Base-by-base conservation (phyloP, 257 asterid species). In the Ligustrum vulgare region DNA sequence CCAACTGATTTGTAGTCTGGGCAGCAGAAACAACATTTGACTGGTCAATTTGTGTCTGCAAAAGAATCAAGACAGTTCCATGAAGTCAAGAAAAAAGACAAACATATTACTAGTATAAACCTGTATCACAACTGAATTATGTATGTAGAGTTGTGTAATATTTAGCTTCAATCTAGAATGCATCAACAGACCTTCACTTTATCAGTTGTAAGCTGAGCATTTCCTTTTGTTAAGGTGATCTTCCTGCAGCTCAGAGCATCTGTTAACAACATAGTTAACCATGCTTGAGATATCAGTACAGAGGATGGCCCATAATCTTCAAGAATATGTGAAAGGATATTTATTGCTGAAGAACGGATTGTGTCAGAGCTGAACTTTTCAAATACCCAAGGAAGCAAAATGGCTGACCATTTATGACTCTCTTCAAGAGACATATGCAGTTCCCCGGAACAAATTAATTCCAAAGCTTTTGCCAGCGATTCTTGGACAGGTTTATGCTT, bases 251-350 rank as follows among this genome's bases (percentile, higher is more conserved):
- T 87, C 71, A 95, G 86, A 78, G 89, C 75, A 79, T 95, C 96
- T 20, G 86, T 82, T 54, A 95, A 83, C 83, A 93, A 83, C 73
- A 95, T 72, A 76, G 94, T 88, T 80, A 95, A 84, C 99, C 99
- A 95, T 82, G 94, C 99, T 85, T 95, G 99, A 84, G 99, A 93
- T 75, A 93, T 93, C 32, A 96, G 92, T 64, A 95, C 49, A 43
- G 97, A 85, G 37, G 97, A 93, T 72, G 98, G 98, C 71, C 99
- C 99, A 82, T 89, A 95, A 83, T 93, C 99, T 82, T 95, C 97
- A 80, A 95, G 97, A 83, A 95, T 84, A 81, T 76, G 91, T 15
- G 97, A 88, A 78, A 95, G 96, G 79, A 95, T 93, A 79, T 82
- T 87, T 82, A 89, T 89, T 67, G 99, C 96, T 13, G 98, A 95